phyloP scores from a whole-genome alignment of 371 early-diverging fungal species.

The Coemansia linderi region DNA sequence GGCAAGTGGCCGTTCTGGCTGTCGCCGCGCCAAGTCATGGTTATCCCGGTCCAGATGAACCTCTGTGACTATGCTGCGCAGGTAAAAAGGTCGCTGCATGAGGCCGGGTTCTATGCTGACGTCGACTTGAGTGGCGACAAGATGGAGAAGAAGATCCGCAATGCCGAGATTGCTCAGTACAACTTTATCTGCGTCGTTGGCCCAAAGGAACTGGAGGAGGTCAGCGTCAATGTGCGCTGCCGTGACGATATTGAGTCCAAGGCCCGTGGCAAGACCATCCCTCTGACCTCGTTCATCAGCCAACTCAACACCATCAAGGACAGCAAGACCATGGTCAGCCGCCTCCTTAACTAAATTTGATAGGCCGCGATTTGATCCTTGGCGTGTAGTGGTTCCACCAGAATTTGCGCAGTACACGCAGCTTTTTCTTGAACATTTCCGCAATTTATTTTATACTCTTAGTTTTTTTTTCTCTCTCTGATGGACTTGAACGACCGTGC shows the following conservation, averaged over 20 bases:
- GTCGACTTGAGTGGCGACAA: slow-evolving; percentile 86
- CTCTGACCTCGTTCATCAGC: slow-evolving; percentile 65
- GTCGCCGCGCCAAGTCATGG: slow-evolving; percentile 91
- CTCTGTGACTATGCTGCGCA: slow-evolving; percentile 71
- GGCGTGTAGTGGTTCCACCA: too few relatives aligned
- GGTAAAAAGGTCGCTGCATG: slow-evolving; percentile 62
- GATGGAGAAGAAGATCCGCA: slow-evolving; percentile 95
- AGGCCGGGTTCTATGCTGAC: slow-evolving; percentile 83
- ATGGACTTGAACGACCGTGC: slow-evolving; percentile 49
- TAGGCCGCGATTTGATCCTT: background rate
- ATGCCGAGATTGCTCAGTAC: slow-evolving; percentile 78
- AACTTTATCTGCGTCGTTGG: slow-evolving; percentile 96
- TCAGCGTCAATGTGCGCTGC: slow-evolving; percentile 90
- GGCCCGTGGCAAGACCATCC: slow-evolving; percentile 77
- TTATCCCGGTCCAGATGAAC: slow-evolving; percentile 79
- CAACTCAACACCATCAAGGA: slow-evolving; percentile 67
- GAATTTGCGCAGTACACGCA: background rate
- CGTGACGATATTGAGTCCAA: slow-evolving; percentile 83
- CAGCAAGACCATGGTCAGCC: slow-evolving; percentile 21
- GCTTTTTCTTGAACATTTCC: background rate
- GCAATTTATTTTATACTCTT: background rate
- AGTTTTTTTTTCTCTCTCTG: background rate
- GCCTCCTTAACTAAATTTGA: background rate
- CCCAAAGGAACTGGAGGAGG: slow-evolving; percentile 79
- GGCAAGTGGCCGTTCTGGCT: slow-evolving; percentile 99